Evolutionary conservation across 2,329 filamentous ascomycete species (phyloP).

Genomic region (Aspergillus clavatus): DNA sequence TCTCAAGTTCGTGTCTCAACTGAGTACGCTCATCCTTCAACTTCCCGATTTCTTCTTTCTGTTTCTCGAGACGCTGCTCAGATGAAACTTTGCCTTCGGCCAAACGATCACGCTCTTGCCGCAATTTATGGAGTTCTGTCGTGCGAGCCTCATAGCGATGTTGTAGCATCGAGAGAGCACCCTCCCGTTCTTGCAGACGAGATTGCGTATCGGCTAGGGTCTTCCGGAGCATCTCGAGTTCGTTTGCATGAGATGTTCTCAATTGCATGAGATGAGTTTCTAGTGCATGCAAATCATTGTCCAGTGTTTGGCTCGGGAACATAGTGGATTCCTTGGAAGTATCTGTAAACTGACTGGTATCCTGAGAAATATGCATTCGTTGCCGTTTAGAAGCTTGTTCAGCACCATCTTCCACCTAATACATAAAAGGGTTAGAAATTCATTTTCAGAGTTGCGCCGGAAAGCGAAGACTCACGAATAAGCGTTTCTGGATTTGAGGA

Average conservation of each 20-base stretch:
- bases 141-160: slow-evolving; percentile 43
- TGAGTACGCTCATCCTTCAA: slow-evolving; percentile 39
- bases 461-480: slow-evolving; percentile 23
- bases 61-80: slow-evolving; percentile 32
- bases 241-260: slow-evolving; percentile 27
- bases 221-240: slow-evolving; percentile 28
- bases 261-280: slow-evolving; percentile 29
- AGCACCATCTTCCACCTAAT: slow-evolving; percentile 29
- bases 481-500: slow-evolving; percentile 24
- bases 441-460: not conserved
- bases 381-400: slow-evolving; percentile 35
- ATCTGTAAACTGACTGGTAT: slow-evolving; percentile 35
- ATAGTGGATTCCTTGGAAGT: slow-evolving; percentile 32
- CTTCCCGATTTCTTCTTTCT: slow-evolving; percentile 35
- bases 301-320: slow-evolving; percentile 27
- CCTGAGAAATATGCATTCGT: slow-evolving; percentile 33
- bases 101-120: slow-evolving; percentile 34
- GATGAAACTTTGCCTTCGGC: slow-evolving; percentile 24
- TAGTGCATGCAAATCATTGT: slow-evolving; percentile 23
- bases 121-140: slow-evolving; percentile 34
- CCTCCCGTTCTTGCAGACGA: slow-evolving; percentile 31
- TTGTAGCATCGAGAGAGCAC: slow-evolving; percentile 34
- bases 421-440: slow-evolving; percentile 14
- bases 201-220: slow-evolving; percentile 23
- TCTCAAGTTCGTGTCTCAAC: slow-evolving; percentile 36